Conservation (phyloP, 1,284 basidiomycete genomes). For the Flammula alnicola region DNA sequence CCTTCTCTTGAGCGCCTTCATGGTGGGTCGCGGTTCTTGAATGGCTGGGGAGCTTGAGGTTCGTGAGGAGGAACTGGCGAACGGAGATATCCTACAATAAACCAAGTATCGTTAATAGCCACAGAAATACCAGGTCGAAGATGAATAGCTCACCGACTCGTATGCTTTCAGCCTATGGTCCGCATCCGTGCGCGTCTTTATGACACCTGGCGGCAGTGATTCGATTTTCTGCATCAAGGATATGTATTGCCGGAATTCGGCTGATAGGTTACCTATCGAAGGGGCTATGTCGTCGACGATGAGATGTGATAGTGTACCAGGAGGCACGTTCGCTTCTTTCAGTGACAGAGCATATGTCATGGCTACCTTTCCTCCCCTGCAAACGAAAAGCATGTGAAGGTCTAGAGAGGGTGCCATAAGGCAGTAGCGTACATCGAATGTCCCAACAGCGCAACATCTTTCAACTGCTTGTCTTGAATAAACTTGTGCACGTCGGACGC, state of each 20-base stretch:
- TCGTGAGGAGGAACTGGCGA: constrained; percentile 84
- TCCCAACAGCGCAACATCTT: constrained; percentile 74
- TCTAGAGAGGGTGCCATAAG: neutral
- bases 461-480: constrained; percentile 52
- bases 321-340: constrained; percentile 30
- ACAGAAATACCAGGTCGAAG: neutral
- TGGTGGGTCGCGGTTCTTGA: constrained; percentile 32
- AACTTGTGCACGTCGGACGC: constrained; percentile 73
- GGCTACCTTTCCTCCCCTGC: constrained; percentile 89
- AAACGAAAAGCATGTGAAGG: neutral
- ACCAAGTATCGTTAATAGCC: neutral
- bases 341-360: constrained; percentile 77
- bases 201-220: constrained; percentile 24
- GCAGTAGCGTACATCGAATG: constrained; percentile 75
- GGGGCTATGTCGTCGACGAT: constrained; percentile 86
- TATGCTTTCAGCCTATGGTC: constrained; percentile 23
- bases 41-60: constrained; percentile 52
- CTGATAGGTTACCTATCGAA: constrained; percentile 60
- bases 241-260: constrained; percentile 71
- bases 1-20: constrained; percentile 23
- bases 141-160: constrained; percentile 19
- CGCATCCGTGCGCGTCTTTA: constrained; percentile 30
- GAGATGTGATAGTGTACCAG: constrained; percentile 60
- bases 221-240: constrained; percentile 44
- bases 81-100: constrained; percentile 64